Percentiles rank a stretch among this genome's conserved stretches.
These are phyloP conservation scores for Suillus fuscotomentosus DNA, from an alignment of 768 basidiomycete genomes.

Conservation along the genomic window DNA sequence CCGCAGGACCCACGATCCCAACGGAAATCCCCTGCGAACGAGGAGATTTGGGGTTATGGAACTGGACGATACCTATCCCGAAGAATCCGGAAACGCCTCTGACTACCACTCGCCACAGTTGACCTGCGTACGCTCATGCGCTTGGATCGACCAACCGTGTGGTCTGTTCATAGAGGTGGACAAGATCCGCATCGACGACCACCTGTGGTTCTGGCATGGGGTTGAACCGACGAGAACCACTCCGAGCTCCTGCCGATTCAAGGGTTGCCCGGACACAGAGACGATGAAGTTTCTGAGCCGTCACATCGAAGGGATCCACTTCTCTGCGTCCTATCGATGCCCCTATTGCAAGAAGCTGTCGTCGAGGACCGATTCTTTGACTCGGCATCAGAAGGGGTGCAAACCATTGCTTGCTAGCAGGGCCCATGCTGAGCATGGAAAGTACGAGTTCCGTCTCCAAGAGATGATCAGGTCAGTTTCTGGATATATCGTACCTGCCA, in stretches of 20 bases:
- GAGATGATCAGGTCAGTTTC: too few relatives aligned
- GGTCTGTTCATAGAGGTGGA: neutral
- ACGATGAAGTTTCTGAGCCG: too few relatives aligned
- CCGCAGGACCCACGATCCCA: neutral
- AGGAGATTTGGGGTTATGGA: neutral
- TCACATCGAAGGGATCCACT: neutral
- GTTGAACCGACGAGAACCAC: neutral
- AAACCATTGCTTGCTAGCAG: neutral
- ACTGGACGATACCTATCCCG: neutral
- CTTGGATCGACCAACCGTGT: neutral
- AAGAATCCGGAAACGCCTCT: neutral
- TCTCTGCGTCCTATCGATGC: neutral
- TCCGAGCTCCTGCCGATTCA: neutral
- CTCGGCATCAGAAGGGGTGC: neutral
- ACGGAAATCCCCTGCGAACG: neutral
- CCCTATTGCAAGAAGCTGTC: neutral
- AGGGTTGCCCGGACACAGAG: neutral
- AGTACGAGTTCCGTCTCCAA: too few relatives aligned
- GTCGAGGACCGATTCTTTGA: neutral
- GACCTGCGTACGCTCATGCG: neutral
- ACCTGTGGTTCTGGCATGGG: neutral
- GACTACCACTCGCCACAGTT: neutral
- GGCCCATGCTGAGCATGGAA: neutral
- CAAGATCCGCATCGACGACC: neutral
- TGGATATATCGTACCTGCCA: neutral